These are phyloP conservation scores for Austroboletus rostrupii DNA, from an alignment of 1,284 basidiomycete genomes.

Conservation along the genomic window DNA sequence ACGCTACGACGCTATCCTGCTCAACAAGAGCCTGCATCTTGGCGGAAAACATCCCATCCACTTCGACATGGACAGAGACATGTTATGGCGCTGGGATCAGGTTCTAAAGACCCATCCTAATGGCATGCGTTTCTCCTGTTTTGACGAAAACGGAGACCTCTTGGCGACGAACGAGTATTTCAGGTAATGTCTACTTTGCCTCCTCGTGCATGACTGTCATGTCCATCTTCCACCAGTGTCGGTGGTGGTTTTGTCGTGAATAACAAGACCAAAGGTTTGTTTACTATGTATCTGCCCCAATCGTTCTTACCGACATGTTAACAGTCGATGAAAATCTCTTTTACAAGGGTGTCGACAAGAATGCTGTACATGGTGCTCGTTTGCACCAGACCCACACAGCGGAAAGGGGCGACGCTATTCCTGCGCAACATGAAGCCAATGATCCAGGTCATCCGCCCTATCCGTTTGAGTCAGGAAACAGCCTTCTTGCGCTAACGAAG, in stretches of 20 bases:
- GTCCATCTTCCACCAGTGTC: constrained; percentile 46
- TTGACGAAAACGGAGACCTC: constrained; percentile 76
- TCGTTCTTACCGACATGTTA: constrained; percentile 6
- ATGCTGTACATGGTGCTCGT: constrained; percentile 72
- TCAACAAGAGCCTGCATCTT: constrained; percentile 64
- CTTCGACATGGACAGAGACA: constrained; percentile 86
- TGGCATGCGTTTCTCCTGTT: constrained; percentile 90
- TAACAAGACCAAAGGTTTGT: constrained; percentile 73
- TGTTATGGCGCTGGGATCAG: constrained; percentile 88
- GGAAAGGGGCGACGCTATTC: constrained; percentile 18
- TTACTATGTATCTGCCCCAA: neutral
- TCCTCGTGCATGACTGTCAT: neutral
- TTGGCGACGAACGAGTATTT: constrained; percentile 96
- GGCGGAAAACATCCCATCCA: constrained; percentile 72
- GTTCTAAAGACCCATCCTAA: constrained; percentile 82
- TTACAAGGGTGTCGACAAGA: constrained; percentile 92
- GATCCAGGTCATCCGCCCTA: constrained; percentile 65
- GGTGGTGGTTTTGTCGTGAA: constrained; percentile 92
- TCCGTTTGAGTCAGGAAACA: constrained; percentile 80
- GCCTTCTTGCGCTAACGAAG: constrained; percentile 71
- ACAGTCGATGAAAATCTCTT: constrained; percentile 90
- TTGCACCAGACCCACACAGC: constrained; percentile 65
- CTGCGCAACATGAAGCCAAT: constrained; percentile 20
- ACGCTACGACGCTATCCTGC: constrained; percentile 68
- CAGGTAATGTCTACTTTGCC: constrained; percentile 36